Conservation (phyloP, 2,329 filamentous ascomycete species). For the Pseudogymnoascus sp. region DNA sequence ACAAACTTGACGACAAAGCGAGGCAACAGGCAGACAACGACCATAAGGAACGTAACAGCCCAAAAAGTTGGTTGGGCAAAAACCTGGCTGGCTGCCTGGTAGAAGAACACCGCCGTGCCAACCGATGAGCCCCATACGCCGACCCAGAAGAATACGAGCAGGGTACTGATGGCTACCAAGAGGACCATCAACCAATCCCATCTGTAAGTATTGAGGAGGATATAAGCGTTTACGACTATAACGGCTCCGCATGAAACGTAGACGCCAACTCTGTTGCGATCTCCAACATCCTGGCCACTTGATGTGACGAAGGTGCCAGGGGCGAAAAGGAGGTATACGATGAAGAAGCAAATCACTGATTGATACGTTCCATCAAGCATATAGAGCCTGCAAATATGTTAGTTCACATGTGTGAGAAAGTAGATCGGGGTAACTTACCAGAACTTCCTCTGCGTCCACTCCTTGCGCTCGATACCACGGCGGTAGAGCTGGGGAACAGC, state of each 20-base stretch:
- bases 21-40: slow-evolving; percentile 76
- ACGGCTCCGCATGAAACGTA: slow-evolving; percentile 81
- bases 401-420: slow-evolving; percentile 17
- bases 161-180: slow-evolving; percentile 71
- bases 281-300: slow-evolving; percentile 69
- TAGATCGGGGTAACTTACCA: slow-evolving; percentile 55
- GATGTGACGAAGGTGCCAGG: slow-evolving; percentile 61
- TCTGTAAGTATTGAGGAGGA: slow-evolving; percentile 90
- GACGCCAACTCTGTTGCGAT: slow-evolving; percentile 76
- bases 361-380: slow-evolving; percentile 95
- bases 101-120: slow-evolving; percentile 55
- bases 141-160: slow-evolving; percentile 94
- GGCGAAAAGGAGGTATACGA: slow-evolving; percentile 74
- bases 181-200: slow-evolving; percentile 97
- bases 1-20: slow-evolving; percentile 79
- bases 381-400: slow-evolving; percentile 58
- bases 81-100: slow-evolving; percentile 68
- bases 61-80: slow-evolving; percentile 82
- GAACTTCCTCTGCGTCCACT: slow-evolving; percentile 95
- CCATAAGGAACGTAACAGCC: slow-evolving; percentile 71
- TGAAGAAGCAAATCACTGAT: slow-evolving; percentile 86
- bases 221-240: slow-evolving; percentile 85
- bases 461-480: slow-evolving; percentile 86
- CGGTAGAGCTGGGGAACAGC: slow-evolving; percentile 94
- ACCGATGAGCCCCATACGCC: slow-evolving; percentile 63